A percentile compares a stretch with the other conserved stretches of the same genome.
Conservation (phyloP, 2,329 filamentous ascomycete species). For the Fusarium mundagurra region DNA sequence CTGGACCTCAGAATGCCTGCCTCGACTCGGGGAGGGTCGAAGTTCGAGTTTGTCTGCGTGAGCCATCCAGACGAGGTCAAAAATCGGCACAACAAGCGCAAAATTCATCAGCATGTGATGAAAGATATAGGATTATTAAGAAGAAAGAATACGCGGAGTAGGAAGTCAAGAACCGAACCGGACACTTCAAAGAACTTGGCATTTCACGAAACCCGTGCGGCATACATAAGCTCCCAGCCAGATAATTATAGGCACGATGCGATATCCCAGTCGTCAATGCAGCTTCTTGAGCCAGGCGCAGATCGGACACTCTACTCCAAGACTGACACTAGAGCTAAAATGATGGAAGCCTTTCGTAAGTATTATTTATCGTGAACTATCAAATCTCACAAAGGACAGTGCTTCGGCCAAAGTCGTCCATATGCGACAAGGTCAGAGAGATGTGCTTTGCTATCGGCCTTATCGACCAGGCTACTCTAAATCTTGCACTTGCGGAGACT, state of each 20-base stretch:
- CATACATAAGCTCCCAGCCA: not conserved
- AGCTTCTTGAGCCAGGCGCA: not conserved
- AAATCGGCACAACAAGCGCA: not conserved
- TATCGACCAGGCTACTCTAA: not conserved
- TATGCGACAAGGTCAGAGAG: slow-evolving; percentile 1
- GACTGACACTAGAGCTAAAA: not conserved
- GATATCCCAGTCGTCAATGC: not conserved
- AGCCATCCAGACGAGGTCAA: slow-evolving; percentile 3
- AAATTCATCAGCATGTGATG: slow-evolving; percentile 8
- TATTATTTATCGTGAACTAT: not conserved
- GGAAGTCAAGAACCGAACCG: not conserved
- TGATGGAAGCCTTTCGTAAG: slow-evolving; percentile 3
- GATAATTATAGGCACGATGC: not conserved
- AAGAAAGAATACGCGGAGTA: not conserved
- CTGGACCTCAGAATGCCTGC: not conserved
- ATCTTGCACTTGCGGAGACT: not conserved
- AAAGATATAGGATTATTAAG: not conserved
- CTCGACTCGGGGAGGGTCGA: not conserved
- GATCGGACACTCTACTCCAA: not conserved
- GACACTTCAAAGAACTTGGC: not conserved
- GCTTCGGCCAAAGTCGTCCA: slow-evolving; percentile 1
- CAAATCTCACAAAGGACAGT: not conserved
- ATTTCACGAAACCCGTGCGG: not conserved
- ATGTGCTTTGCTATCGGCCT: slow-evolving; percentile 7
- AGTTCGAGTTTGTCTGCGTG: not conserved